Conservation (phyloP, 805 yeast species). For the Kurtzmaniella cleridarum region DNA sequence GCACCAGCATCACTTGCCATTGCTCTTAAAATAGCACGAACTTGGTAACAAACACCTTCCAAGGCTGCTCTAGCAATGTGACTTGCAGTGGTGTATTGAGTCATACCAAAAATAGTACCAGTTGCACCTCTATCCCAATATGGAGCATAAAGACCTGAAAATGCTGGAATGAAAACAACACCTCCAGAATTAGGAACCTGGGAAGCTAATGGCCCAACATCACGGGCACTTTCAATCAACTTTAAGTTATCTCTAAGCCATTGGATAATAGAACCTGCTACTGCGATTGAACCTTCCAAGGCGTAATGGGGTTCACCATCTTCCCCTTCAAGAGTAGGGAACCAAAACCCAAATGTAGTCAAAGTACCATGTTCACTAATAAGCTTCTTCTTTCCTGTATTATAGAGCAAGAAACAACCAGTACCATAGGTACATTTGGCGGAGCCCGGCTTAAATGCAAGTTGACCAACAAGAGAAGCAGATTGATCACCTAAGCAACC, state of each 20-base stretch:
- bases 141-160: conserved; percentile 91
- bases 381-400: conserved; percentile 72
- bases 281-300: conserved; percentile 92
- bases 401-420: conserved; percentile 85
- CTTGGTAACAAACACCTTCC: conserved; percentile 94
- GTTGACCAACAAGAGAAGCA: conserved; percentile 88
- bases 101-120: conserved; percentile 89
- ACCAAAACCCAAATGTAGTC: conserved; percentile 89
- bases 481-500: conserved; percentile 95
- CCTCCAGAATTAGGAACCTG: conserved; percentile 81
- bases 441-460: conserved; percentile 76
- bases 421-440: conserved; percentile 97
- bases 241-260: conserved; percentile 91
- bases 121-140: conserved; percentile 93
- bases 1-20: conserved; percentile 83
- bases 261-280: conserved; percentile 90
- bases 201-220: conserved; percentile 85
- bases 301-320: conserved; percentile 71
- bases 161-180: conserved; percentile 91
- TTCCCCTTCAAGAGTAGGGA: conserved; percentile 54
- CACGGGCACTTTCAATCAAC: conserved; percentile 73
- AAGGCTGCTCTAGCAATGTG: conserved; percentile 93
- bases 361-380: conserved; percentile 75
- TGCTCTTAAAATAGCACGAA: conserved; percentile 81
- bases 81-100: conserved; percentile 85